Percentiles rank a stretch among this genome's conserved stretches.
phyloP scores from a whole-genome alignment of 2,329 filamentous ascomycete genomes.

The Penicillium sclerotigenum region DNA sequence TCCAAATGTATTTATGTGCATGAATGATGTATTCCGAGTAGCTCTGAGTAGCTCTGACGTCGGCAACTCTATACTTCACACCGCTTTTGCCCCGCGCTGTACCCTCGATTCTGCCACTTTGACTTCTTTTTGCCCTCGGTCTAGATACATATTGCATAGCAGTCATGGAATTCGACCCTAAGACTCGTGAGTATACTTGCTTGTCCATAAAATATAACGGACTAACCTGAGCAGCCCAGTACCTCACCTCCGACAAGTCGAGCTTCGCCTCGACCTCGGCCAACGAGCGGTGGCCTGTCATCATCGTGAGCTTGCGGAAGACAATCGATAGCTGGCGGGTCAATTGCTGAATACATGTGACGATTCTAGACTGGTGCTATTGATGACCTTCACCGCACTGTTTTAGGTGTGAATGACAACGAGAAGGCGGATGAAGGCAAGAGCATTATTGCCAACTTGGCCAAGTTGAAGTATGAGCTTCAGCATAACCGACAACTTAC shows the following conservation, averaged over 20 bases:
- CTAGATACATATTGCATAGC: constrained; percentile 13
- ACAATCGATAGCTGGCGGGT: background rate
- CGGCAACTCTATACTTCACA: constrained; percentile 6
- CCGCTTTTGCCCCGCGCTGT: constrained; percentile 23
- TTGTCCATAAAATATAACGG: background rate
- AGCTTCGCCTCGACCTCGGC: constrained; percentile 88
- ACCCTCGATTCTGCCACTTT: constrained; percentile 12
- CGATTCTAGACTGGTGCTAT: constrained; percentile 74
- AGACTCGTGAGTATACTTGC: constrained; percentile 58
- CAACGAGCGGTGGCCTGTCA: constrained; percentile 86
- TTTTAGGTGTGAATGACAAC: constrained; percentile 49
- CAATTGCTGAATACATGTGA: constrained; percentile 9
- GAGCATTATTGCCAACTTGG: constrained; percentile 73
- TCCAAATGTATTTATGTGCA: constrained; percentile 18
- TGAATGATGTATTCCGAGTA: constrained; percentile 4
- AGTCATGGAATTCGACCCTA: constrained; percentile 70
- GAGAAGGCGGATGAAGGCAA: constrained; percentile 77
- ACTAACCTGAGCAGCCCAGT: constrained; percentile 57
- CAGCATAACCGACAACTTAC: constrained; percentile 57
- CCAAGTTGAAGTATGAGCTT: constrained; percentile 86
- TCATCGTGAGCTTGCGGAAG: constrained; percentile 62
- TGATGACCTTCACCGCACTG: constrained; percentile 79
- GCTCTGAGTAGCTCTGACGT: constrained; percentile 5
- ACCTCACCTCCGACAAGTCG: constrained; percentile 72
- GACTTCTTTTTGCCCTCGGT: constrained; percentile 16